Evolutionary conservation across 164 flowering plant species (phyloP).

Genomic region (Vitis amurensis): DNA sequence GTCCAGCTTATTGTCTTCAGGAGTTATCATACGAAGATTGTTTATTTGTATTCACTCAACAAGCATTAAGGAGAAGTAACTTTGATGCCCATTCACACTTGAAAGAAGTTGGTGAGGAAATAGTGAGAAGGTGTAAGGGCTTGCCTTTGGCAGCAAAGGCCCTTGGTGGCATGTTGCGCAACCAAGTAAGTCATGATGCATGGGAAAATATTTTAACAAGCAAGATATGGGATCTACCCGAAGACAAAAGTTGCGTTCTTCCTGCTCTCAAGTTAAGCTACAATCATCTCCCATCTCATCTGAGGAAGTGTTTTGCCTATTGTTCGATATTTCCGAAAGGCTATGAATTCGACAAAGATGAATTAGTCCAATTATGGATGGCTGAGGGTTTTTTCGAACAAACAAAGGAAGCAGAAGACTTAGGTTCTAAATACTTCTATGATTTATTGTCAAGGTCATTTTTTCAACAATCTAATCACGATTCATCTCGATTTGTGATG

Average conservation of each 20-base stretch:
- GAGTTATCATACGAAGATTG: too few species aligned
- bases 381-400: slow-evolving; percentile 1
- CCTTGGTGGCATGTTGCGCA: too few species aligned
- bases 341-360: background rate
- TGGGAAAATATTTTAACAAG: too few species aligned
- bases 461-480: background rate
- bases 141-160: too few species aligned
- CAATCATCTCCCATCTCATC: background rate
- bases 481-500: background rate
- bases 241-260: background rate
- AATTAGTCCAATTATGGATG: slow-evolving; percentile 4
- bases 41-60: too few species aligned
- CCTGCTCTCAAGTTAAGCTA: background rate
- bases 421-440: background rate
- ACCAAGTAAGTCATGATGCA: too few species aligned
- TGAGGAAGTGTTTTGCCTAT: slow-evolving; percentile 8
- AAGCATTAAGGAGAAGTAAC: too few species aligned
- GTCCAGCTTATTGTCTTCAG: too few species aligned
- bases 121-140: too few species aligned
- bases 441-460: background rate
- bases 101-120: too few species aligned
- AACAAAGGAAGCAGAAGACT: background rate
- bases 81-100: too few species aligned
- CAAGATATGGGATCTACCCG: background rate
- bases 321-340: slow-evolving; percentile 12